These are phyloP conservation scores for Hypoxylon sp. DNA, from an alignment of 2,329 filamentous ascomycete species.

Conservation along the genomic window DNA sequence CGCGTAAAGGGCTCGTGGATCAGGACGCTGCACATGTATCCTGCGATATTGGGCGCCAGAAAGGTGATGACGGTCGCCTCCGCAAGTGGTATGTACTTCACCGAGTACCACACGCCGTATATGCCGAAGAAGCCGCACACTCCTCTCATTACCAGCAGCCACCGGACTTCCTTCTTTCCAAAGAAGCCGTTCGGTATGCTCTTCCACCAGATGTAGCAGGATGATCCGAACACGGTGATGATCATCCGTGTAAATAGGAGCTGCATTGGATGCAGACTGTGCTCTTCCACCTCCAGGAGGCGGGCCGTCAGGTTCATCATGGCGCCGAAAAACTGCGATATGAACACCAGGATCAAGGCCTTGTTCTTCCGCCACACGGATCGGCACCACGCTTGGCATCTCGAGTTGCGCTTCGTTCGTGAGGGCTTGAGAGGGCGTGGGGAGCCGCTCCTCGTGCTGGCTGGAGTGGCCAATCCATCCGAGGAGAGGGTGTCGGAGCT, in stretches of 20 bases:
- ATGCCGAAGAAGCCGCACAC: slow-evolving; percentile 79
- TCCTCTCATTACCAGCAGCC: slow-evolving; percentile 73
- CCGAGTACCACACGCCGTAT: slow-evolving; percentile 74
- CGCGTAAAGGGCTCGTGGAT: slow-evolving; percentile 79
- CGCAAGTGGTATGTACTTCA: slow-evolving; percentile 72
- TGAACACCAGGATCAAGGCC: slow-evolving; percentile 74
- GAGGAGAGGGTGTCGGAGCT: slow-evolving; percentile 49
- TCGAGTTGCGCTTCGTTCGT: background rate
- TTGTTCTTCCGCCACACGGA: slow-evolving; percentile 63
- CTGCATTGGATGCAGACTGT: slow-evolving; percentile 82
- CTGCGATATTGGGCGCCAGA: slow-evolving; percentile 78
- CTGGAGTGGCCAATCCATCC: slow-evolving; percentile 40
- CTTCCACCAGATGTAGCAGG: slow-evolving; percentile 76
- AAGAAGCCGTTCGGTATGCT: slow-evolving; percentile 74
- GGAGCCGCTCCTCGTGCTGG: slow-evolving; percentile 12
- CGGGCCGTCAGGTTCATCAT: slow-evolving; percentile 86
- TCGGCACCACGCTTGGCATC: slow-evolving; percentile 20
- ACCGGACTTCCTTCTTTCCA: slow-evolving; percentile 70
- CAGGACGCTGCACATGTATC: slow-evolving; percentile 80
- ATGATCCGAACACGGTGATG: slow-evolving; percentile 73
- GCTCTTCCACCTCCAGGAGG: slow-evolving; percentile 68
- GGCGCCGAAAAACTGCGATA: slow-evolving; percentile 81
- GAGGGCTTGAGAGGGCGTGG: slow-evolving; percentile 15
- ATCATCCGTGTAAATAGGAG: slow-evolving; percentile 83
- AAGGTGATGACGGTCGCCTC: slow-evolving; percentile 93